These are phyloP conservation scores for Gillenia trifoliata DNA, from an alignment of 306 rosid genomes.

Conservation along the genomic window DNA sequence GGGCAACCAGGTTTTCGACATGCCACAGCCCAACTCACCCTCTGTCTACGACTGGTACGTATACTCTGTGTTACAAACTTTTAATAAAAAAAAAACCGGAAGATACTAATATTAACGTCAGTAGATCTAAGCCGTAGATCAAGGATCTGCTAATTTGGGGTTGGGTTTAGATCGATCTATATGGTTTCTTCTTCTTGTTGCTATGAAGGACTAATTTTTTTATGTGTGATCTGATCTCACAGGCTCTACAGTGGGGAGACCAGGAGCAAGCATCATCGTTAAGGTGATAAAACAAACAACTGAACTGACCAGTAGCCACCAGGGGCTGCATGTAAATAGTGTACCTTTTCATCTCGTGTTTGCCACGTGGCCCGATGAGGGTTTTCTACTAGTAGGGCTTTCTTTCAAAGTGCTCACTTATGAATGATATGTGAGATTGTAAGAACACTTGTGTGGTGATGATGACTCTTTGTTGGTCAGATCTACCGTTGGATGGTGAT, in stretches of 20 bases:
- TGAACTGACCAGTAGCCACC: neutral
- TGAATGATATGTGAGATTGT: neutral
- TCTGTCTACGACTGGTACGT: constrained; percentile 88
- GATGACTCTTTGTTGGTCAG: neutral
- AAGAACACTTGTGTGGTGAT: neutral
- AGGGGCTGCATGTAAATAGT: constrained; percentile 31
- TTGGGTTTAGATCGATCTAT: too few species aligned
- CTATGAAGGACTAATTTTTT: too few species aligned
- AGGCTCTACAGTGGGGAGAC: constrained; percentile 87
- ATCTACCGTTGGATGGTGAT: neutral
- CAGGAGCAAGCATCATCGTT: constrained; percentile 67
- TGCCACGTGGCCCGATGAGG: neutral
- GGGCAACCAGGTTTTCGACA: constrained; percentile 69
- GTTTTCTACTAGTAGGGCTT: neutral
- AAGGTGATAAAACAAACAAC: neutral
- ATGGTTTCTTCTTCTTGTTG: neutral
- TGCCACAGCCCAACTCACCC: constrained; percentile 83
- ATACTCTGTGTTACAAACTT: neutral
- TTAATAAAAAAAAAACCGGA: too few species aligned
- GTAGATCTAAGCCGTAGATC: neutral
- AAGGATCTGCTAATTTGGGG: neutral
- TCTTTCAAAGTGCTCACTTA: neutral
- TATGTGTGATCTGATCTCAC: constrained; percentile 19
- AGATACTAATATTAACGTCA: neutral
- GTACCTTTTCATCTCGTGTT: neutral